These are phyloP conservation scores for Rickenella mellea DNA, from an alignment of 768 basidiomycete genomes.

Conservation along the genomic window DNA sequence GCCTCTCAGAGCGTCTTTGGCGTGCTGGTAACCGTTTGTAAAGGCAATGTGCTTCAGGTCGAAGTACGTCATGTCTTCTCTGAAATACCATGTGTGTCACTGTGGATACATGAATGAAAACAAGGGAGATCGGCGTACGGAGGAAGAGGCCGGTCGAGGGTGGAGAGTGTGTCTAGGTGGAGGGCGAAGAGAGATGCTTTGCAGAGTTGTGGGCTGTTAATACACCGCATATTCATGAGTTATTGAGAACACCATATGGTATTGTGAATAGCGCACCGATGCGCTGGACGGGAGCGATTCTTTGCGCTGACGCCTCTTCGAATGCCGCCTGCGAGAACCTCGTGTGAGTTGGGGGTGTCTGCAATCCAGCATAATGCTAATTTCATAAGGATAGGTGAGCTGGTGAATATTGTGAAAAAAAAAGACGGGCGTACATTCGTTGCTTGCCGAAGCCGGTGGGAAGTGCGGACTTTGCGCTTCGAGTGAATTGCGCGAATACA, in stretches of 20 bases:
- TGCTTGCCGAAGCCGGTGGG: constrained; percentile 29
- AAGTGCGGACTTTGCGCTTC: constrained; percentile 8
- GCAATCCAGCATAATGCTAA: constrained; percentile 67
- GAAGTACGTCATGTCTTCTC: constrained; percentile 31
- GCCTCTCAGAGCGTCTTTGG: constrained; percentile 39
- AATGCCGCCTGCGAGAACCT: constrained; percentile 73
- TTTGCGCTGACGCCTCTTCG: constrained; percentile 70
- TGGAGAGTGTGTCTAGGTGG: constrained; percentile 20
- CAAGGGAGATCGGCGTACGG: constrained; percentile 10
- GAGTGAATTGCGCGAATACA: constrained; percentile 39
- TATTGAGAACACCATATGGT: too few relatives aligned
- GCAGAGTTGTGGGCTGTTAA: constrained; percentile 38
- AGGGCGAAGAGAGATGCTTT: constrained; percentile 46
- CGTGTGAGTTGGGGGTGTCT: constrained; percentile 32
- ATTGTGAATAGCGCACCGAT: constrained; percentile 32
- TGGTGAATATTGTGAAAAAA: constrained; percentile 1
- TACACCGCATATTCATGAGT: not conserved
- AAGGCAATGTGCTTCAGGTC: constrained; percentile 27
- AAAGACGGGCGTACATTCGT: constrained; percentile 46
- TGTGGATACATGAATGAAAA: constrained; percentile 12
- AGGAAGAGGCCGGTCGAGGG: constrained; percentile 6
- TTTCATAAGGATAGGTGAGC: not conserved
- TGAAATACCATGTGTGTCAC: constrained; percentile 5
- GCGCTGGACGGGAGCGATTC: constrained; percentile 52
- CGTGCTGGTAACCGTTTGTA: constrained; percentile 36